These are phyloP conservation scores for Rhinocladiella similis DNA, from an alignment of 2,329 filamentous ascomycete species.

Conservation along the genomic window DNA sequence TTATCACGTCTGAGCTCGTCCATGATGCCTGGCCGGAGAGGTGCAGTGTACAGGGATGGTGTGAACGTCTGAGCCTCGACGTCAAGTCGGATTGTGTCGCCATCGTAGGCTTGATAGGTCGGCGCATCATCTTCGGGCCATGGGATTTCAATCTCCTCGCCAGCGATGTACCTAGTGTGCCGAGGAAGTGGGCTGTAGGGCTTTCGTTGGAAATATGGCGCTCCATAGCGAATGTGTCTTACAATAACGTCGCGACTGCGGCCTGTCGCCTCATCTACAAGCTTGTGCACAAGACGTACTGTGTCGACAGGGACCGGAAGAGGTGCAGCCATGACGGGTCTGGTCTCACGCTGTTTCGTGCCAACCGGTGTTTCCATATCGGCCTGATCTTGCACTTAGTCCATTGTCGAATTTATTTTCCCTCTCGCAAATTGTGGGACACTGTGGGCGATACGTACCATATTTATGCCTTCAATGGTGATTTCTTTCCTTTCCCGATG, in stretches of 20 bases:
- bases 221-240: slow-evolving; percentile 63
- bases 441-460: slow-evolving; percentile 51
- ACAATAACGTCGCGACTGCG: slow-evolving; percentile 72
- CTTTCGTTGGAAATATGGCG: slow-evolving; percentile 52
- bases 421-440: not conserved
- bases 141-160: slow-evolving; percentile 63
- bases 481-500: slow-evolving; percentile 57
- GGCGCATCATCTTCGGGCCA: slow-evolving; percentile 65
- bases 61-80: slow-evolving; percentile 58
- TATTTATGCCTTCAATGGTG: slow-evolving; percentile 62
- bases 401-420: not conserved
- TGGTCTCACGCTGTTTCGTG: slow-evolving; percentile 30
- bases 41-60: slow-evolving; percentile 15
- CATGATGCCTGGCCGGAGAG: slow-evolving; percentile 10
- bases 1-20: slow-evolving; percentile 16
- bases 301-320: slow-evolving; percentile 66
- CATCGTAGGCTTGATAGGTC: slow-evolving; percentile 54
- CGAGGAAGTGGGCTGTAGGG: slow-evolving; percentile 44
- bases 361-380: slow-evolving; percentile 44
- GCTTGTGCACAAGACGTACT: slow-evolving; percentile 78
- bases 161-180: slow-evolving; percentile 61
- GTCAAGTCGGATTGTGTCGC: slow-evolving; percentile 74
- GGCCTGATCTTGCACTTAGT: slow-evolving; percentile 33
- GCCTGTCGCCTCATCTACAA: slow-evolving; percentile 57
- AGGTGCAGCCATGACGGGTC: slow-evolving; percentile 50